Base-by-base conservation (phyloP, 768 basidiomycete species). In the Tremella mesenterica region DNA sequence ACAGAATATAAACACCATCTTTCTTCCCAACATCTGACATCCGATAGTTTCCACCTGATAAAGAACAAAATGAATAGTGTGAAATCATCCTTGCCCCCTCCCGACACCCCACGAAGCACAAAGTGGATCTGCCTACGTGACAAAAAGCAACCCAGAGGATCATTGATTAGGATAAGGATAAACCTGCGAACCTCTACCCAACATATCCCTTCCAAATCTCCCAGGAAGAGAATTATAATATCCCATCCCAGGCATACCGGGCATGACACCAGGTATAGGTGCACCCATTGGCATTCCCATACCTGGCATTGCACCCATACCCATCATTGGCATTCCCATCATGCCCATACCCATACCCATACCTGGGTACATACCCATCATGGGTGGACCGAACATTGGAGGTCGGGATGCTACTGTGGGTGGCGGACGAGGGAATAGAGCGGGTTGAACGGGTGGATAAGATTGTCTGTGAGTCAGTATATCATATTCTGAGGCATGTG, bases 221-320 rank as follows among this genome's bases (percentile, higher is more conserved):
- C 67, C 67, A n/a, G 67, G 67, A 26, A 69, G 39, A 7, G 59
- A 58, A 50, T 69, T 65, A 43, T 56, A 59, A 28, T 46, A 55
- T 16, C 64, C 65, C 58, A 60, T 61, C 4, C 67, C 67, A 4
- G 67, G 67, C 63, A 66, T 64, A 48, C 67, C 67, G 20, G 67
- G 67, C 41, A 65, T 57, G 16, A 65, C 67, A 13, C 67, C 67
- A 16, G 67, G 67, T 30, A 58, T 62, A 27, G 61, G 61, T 34
- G 50, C 48, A 14, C 47, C 60, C 52, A 64, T 50, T 2, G 63
- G 61, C 57, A 69, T 60, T 0, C 53, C 43, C 61, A 63, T 57
- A 10, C 56, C 54, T 48, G 54, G 50, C 16, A 45, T 44, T 30
- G 56, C 45, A 3, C 51, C 52, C 62, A 63, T 63, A 3, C 48